Conservation (phyloP, 768 basidiomycete genomes). For the Pilatotrama ljubarskyi region DNA sequence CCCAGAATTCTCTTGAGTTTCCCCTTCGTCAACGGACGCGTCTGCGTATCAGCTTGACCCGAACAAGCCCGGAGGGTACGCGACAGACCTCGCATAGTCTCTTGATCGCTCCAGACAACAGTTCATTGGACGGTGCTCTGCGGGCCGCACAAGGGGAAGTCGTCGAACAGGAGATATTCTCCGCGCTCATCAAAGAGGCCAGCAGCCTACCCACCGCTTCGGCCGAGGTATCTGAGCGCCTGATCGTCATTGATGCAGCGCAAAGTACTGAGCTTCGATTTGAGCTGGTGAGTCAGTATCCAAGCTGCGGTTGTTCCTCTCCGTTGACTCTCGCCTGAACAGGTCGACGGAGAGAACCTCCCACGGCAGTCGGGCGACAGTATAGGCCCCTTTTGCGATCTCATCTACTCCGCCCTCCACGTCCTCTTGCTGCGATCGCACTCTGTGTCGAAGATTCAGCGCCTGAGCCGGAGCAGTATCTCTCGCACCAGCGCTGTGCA, state of each 20-base stretch:
- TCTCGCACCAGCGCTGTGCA: slow-evolving; percentile 24
- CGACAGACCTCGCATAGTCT: slow-evolving; percentile 40
- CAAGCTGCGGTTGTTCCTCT: background rate
- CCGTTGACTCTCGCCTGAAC: background rate
- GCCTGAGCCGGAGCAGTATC: slow-evolving; percentile 34
- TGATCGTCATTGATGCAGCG: slow-evolving; percentile 77
- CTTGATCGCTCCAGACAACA: slow-evolving; percentile 32
- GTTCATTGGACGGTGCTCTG: slow-evolving; percentile 52
- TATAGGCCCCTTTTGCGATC: slow-evolving; percentile 48
- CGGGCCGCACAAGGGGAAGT: slow-evolving; percentile 66
- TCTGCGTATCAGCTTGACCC: slow-evolving; percentile 57
- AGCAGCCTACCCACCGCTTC: slow-evolving; percentile 72
- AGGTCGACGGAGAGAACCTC: slow-evolving; percentile 32
- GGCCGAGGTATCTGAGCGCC: slow-evolving; percentile 74
- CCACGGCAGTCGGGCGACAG: background rate
- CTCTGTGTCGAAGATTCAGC: slow-evolving; percentile 43
- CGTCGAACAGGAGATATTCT: slow-evolving; percentile 81
- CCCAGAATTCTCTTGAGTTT: slow-evolving; percentile 49
- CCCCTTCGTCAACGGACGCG: slow-evolving; percentile 65
- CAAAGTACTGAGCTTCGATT: slow-evolving; percentile 68
- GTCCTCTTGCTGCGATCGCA: slow-evolving; percentile 67
- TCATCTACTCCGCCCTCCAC: slow-evolving; percentile 66
- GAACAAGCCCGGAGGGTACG: slow-evolving; percentile 35
- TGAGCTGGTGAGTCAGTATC: slow-evolving; percentile 57
- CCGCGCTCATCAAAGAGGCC: slow-evolving; percentile 73